phyloP scores from a whole-genome alignment of 495 filamentous ascomycete species.

The Lepidopterella palustris region DNA sequence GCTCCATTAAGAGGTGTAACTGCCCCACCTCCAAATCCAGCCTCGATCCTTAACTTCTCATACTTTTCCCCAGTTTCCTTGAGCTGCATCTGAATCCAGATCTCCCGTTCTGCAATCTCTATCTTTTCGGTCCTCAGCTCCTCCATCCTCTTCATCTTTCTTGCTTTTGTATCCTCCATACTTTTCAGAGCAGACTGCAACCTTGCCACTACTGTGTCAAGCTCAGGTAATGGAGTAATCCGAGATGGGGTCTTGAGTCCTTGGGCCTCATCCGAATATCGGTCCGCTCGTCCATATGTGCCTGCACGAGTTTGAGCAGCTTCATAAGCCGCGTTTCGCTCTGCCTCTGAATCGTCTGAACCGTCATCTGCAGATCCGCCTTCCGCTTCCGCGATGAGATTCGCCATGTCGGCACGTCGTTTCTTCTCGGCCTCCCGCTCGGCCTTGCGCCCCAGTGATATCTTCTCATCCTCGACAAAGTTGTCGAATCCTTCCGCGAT shows the following conservation, averaged over 20 bases:
- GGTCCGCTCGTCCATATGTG: constrained; percentile 49
- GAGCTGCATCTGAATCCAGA: constrained; percentile 72
- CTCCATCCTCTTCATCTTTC: constrained; percentile 52
- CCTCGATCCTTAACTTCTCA: constrained; percentile 52
- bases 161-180: constrained; percentile 50
- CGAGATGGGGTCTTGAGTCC: constrained; percentile 48
- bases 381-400: constrained; percentile 79
- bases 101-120: constrained; percentile 66
- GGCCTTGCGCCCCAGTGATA: constrained; percentile 71
- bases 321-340: constrained; percentile 80
- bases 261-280: constrained; percentile 28
- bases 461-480: constrained; percentile 75
- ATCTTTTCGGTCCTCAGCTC: constrained; percentile 58
- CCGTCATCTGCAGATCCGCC: constrained; percentile 38
- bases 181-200: constrained; percentile 48
- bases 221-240: constrained; percentile 51
- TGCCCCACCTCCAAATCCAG: constrained; percentile 36
- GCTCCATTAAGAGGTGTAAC: constrained; percentile 12
- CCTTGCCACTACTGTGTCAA: constrained; percentile 44
- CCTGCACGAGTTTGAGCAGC: constrained; percentile 77
- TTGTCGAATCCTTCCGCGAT: constrained; percentile 94
- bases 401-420: constrained; percentile 70
- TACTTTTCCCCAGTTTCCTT: constrained; percentile 79
- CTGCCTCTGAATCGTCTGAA: constrained; percentile 70
- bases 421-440: constrained; percentile 65